Evolutionary conservation across 176 grass and related monocot species (phyloP).

Genomic region (Canna indica): DNA sequence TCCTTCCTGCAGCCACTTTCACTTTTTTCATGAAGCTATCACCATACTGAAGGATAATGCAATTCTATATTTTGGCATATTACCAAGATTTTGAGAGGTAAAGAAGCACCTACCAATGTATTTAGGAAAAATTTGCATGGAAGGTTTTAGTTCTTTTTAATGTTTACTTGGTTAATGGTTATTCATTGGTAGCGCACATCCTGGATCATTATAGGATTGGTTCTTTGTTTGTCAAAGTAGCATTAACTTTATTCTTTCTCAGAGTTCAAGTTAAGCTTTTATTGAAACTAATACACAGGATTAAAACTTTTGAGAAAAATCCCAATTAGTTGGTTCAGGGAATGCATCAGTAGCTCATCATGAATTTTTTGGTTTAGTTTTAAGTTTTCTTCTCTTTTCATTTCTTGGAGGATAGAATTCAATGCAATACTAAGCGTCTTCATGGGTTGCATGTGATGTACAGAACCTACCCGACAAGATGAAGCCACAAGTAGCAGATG

Average conservation of each 20-base stretch:
- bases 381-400: neutral
- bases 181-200: neutral
- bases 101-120: too few relatives aligned
- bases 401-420: neutral
- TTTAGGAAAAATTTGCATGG: too few relatives aligned
- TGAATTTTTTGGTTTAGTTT: neutral
- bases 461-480: conserved; percentile 65
- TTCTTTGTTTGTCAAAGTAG: neutral
- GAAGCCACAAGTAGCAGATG: conserved; percentile 59
- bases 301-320: neutral
- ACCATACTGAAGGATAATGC: too few relatives aligned
- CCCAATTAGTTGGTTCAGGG: neutral
- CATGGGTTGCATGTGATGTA: conserved; percentile 25
- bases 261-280: neutral
- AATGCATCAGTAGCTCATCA: neutral
- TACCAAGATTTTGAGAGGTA: too few relatives aligned
- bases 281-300: neutral
- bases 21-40: too few relatives aligned
- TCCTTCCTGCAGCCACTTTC: too few relatives aligned
- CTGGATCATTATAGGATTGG: neutral
- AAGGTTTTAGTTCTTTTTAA: neutral
- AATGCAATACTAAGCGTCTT: conserved; percentile 5
- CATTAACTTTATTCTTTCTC: neutral
- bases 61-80: too few relatives aligned
- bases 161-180: neutral